phyloP scores from a whole-genome alignment of 2,329 filamentous ascomycete species.

The Penicillium occitanis region DNA sequence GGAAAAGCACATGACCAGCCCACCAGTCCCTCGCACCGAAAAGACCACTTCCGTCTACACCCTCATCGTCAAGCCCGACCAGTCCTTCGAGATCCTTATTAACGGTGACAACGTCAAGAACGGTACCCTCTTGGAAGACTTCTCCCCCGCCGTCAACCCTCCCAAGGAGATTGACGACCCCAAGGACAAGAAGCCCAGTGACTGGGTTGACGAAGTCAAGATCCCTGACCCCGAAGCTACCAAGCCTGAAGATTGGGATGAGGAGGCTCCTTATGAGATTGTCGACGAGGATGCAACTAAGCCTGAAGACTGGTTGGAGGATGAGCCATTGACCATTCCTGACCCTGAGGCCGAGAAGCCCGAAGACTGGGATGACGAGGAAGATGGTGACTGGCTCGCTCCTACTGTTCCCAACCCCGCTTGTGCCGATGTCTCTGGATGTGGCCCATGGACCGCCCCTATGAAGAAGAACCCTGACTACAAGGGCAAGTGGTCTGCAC shows the following conservation, averaged over 20 bases:
- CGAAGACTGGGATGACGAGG: conserved; percentile 99
- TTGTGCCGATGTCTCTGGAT: conserved; percentile 89
- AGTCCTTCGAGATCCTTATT: conserved; percentile 89
- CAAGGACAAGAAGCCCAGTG: conserved; percentile 88
- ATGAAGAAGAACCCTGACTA: conserved; percentile 93
- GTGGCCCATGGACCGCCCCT: conserved; percentile 87
- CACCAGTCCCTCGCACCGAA: conserved; percentile 81
- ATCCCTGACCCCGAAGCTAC: conserved; percentile 89
- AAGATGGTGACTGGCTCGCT: conserved; percentile 95
- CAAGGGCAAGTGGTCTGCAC: conserved; percentile 98
- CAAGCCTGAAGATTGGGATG: conserved; percentile 99
- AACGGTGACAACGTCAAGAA: conserved; percentile 86
- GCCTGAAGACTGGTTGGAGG: conserved; percentile 94
- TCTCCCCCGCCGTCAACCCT: conserved; percentile 90
- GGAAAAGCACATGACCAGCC: conserved; percentile 93
- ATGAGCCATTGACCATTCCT: conserved; percentile 76
- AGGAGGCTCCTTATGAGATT: conserved; percentile 96
- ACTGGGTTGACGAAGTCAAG: conserved; percentile 92
- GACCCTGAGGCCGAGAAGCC: conserved; percentile 97
- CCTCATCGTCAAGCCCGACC: conserved; percentile 92
- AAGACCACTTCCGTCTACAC: conserved; percentile 97
- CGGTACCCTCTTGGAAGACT: conserved; percentile 91
- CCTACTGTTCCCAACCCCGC: conserved; percentile 93
- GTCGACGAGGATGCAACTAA: conserved; percentile 87
- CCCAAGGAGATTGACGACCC: conserved; percentile 90